Conservation (phyloP, 2,329 filamentous ascomycete species). For the Claviceps spartinae region DNA sequence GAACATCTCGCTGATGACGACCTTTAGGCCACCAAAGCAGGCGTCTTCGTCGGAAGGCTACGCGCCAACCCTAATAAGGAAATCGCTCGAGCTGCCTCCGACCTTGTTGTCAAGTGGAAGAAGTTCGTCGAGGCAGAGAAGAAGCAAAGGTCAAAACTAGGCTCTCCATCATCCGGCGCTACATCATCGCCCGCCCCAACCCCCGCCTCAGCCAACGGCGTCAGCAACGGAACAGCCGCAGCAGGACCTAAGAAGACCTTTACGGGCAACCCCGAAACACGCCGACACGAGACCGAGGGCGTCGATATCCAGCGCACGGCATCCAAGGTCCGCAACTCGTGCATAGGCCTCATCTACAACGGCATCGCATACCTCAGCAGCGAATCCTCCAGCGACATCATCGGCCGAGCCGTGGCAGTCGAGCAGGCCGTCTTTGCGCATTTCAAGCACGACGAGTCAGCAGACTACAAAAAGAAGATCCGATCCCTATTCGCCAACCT, state of each 20-base stretch:
- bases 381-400: slow-evolving; percentile 55
- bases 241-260: slow-evolving; percentile 30
- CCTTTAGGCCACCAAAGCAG: slow-evolving; percentile 66
- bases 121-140: slow-evolving; percentile 58
- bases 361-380: slow-evolving; percentile 61
- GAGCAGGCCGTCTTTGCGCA: slow-evolving; percentile 63
- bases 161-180: slow-evolving; percentile 28
- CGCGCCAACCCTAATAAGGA: slow-evolving; percentile 67
- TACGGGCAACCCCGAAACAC: slow-evolving; percentile 59
- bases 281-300: slow-evolving; percentile 69
- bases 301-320: slow-evolving; percentile 66
- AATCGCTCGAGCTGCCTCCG: slow-evolving; percentile 61
- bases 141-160: slow-evolving; percentile 28
- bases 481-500: slow-evolving; percentile 89
- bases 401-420: slow-evolving; percentile 66
- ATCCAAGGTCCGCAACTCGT: slow-evolving; percentile 63
- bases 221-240: slow-evolving; percentile 6
- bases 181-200: slow-evolving; percentile 33
- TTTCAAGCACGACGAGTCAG: slow-evolving; percentile 51
- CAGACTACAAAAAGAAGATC: slow-evolving; percentile 76
- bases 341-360: slow-evolving; percentile 86
- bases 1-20: neutral
- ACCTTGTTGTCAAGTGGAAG: slow-evolving; percentile 83
- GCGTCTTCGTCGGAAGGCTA: slow-evolving; percentile 75
- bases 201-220: slow-evolving; percentile 32